Base-by-base conservation (phyloP, 768 basidiomycete species). In the Galerina marginata region DNA sequence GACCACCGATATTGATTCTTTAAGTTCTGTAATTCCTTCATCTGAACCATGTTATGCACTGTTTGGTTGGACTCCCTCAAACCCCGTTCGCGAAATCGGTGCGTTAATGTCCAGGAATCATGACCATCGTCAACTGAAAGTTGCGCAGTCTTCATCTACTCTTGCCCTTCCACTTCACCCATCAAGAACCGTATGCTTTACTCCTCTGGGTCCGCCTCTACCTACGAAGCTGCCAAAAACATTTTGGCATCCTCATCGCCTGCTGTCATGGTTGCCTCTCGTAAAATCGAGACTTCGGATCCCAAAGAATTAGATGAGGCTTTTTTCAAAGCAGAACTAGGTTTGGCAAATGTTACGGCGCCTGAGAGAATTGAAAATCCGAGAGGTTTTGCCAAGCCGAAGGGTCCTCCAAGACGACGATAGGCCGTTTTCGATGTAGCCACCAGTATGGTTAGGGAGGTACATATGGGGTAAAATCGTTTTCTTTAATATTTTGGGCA, bases 101-200 rank as follows among this genome's bases (percentile, higher is more conserved):
- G 56, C 63, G 84, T 69, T 2, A 4, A 11, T 26, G 11, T 9
- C 5, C 44, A 15, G 10, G 20, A 20, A n/a, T 38, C 26, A 26
- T 37, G 14, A 33, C 26, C 26, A 50, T 4, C 16, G 9, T 45
- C 40, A 47, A 52, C 26, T 48, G 33, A 53, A 36, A 29, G 39
- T 33, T 20, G 51, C 9, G 9, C 62, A 94, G 91, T 92, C 51
- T 95, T 95, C 74, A 91, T 97, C 58, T 99, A 98, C 74, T 91
- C 91, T 16, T 99, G 96, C 72, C 96, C 96, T 0, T 83, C 88
- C 3, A 68, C 74, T 12, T 93, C 91, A 6, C 91, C 92, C 1
- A 82, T 97, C 75, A 93, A 93, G 68, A 80, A 88, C 61, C 84
- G 95, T 45, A 95, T 99, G 92, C 71, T 97, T 38, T 96, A 96